Conservation (phyloP, 805 yeast genomes). For the Candida vartiovaarae region DNA sequence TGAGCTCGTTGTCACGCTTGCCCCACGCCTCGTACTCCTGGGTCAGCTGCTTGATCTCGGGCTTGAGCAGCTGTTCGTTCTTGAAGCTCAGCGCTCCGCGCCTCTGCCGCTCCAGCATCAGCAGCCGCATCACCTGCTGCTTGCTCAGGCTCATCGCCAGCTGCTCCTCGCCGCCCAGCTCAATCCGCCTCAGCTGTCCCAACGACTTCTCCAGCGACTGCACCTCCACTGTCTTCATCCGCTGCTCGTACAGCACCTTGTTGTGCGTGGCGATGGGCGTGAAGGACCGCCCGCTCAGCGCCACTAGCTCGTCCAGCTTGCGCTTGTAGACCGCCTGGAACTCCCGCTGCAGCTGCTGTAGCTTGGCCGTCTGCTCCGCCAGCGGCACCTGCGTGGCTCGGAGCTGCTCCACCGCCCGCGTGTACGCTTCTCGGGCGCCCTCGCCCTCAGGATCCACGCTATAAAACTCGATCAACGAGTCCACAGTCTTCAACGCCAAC, state of each 20-base stretch:
- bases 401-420: neutral
- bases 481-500: slow-evolving; percentile 5
- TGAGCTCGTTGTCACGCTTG: slow-evolving; percentile 16
- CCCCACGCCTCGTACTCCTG: slow-evolving; percentile 16
- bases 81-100: slow-evolving; percentile 12
- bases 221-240: slow-evolving; percentile 7
- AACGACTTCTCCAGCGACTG: slow-evolving; percentile 11
- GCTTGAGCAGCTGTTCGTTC: slow-evolving; percentile 15
- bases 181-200: slow-evolving; percentile 10
- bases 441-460: slow-evolving; percentile 7
- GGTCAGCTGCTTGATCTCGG: slow-evolving; percentile 13
- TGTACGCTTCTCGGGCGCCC: slow-evolving; percentile 1
- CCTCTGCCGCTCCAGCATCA: slow-evolving; percentile 16
- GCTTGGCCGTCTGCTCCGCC: slow-evolving; percentile 1
- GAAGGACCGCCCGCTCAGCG: slow-evolving; percentile 7
- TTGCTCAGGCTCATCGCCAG: slow-evolving; percentile 10
- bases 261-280: slow-evolving; percentile 11
- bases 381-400: slow-evolving; percentile 2
- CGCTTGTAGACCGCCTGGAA: slow-evolving; percentile 7
- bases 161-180: slow-evolving; percentile 8
- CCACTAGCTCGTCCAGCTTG: slow-evolving; percentile 3
- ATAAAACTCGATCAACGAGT: slow-evolving; percentile 14
- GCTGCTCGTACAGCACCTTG: slow-evolving; percentile 12
- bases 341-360: slow-evolving; percentile 11
- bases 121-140: slow-evolving; percentile 12